Evolutionary conservation across 129 eudicot species (phyloP).

Genomic region (Logfia minima): DNA sequence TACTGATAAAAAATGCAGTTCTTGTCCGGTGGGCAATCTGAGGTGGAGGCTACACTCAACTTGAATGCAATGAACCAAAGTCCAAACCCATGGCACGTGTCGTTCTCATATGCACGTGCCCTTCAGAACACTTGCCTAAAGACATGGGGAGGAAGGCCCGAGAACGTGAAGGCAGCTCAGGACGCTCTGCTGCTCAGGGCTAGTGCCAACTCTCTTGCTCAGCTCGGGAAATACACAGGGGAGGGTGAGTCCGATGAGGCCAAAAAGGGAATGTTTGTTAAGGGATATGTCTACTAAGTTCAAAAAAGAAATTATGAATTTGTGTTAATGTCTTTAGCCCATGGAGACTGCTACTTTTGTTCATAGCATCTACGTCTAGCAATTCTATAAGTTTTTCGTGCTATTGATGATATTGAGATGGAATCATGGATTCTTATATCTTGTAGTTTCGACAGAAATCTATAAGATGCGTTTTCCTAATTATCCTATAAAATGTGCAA

Average conservation of each 20-base stretch:
- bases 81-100: constrained; percentile 94
- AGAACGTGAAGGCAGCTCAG: constrained; percentile 85
- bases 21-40: constrained; percentile 91
- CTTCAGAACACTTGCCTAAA: constrained; percentile 91
- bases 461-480: constrained; percentile 25
- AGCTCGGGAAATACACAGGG: constrained; percentile 78
- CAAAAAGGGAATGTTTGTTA: constrained; percentile 65
- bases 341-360: constrained; percentile 41
- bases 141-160: constrained; percentile 88
- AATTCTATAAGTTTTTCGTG: constrained; percentile 37
- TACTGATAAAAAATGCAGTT: constrained; percentile 48
- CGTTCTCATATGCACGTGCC: constrained; percentile 84
- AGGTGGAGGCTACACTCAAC: constrained; percentile 81
- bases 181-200: constrained; percentile 67
- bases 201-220: constrained; percentile 81
- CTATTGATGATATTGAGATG: constrained; percentile 38
- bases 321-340: constrained; percentile 33
- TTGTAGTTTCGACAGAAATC: constrained; percentile 34
- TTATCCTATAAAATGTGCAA: background rate
- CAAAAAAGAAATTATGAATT: constrained; percentile 16
- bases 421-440: constrained; percentile 38
- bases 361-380: constrained; percentile 42
- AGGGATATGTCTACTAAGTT: constrained; percentile 67
- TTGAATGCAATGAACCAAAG: constrained; percentile 85
- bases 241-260: constrained; percentile 84